A percentile compares a stretch with the other conserved stretches of the same genome.
Evolutionary conservation across 495 filamentous ascomycete species (phyloP).

Genomic region (Penicillium psychrofluorescens): DNA sequence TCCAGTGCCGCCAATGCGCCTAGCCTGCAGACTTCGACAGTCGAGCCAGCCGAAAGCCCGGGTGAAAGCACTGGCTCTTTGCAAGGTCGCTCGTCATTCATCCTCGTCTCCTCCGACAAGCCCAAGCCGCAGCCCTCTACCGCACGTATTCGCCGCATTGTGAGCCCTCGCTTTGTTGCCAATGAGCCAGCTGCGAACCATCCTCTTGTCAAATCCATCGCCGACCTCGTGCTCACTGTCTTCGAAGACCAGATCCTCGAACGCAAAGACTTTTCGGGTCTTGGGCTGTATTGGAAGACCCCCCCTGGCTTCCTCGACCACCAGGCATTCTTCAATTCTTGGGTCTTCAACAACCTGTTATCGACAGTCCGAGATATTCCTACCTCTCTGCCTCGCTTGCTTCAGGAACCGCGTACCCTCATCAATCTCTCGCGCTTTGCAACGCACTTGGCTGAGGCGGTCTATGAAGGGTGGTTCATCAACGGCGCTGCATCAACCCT

Average conservation of each 20-base stretch:
- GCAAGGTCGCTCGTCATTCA: conserved; percentile 78
- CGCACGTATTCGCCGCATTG: conserved; percentile 54
- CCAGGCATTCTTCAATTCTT: conserved; percentile 91
- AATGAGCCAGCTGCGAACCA: conserved; percentile 51
- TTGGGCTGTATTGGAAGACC: conserved; percentile 81
- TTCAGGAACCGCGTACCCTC: conserved; percentile 77
- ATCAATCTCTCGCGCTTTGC: conserved; percentile 78
- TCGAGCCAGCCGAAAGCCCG: conserved; percentile 43
- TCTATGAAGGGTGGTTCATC: conserved; percentile 94
- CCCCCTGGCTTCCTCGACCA: conserved; percentile 90
- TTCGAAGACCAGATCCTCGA: conserved; percentile 76
- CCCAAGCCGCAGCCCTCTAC: conserved; percentile 46
- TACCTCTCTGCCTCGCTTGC: conserved; percentile 58
- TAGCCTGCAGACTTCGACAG: conserved; percentile 63
- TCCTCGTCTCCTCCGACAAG: conserved; percentile 70
- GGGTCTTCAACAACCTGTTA: conserved; percentile 69
- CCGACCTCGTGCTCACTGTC: conserved; percentile 67
- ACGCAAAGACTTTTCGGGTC: conserved; percentile 83
- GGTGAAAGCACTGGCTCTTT: conserved; percentile 47
- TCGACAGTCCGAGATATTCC: conserved; percentile 62
- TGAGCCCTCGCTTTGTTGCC: conserved; percentile 29
- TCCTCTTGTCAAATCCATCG: conserved; percentile 62
- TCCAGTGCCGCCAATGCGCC: conserved; percentile 36
- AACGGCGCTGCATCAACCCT: conserved; percentile 66
- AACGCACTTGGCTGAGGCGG: conserved; percentile 73